Conservation (phyloP, 2,329 filamentous ascomycete species). For the Aureobasidium sp. region DNA sequence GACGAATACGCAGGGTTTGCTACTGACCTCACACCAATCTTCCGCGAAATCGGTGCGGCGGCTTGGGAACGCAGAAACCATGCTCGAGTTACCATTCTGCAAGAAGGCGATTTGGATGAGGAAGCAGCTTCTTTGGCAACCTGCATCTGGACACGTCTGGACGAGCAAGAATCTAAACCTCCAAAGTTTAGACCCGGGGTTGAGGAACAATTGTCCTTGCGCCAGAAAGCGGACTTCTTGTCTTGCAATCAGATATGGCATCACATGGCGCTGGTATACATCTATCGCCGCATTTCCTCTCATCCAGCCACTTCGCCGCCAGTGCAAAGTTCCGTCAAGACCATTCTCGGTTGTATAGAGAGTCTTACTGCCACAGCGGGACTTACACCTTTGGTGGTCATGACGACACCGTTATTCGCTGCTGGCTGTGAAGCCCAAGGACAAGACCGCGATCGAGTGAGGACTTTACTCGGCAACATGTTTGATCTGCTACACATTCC, state of each 20-base stretch:
- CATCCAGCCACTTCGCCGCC: background rate
- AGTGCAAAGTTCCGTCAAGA: slow-evolving; percentile 5
- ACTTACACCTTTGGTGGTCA: slow-evolving; percentile 12
- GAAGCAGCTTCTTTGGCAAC: slow-evolving; percentile 2
- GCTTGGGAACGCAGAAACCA: slow-evolving; percentile 12
- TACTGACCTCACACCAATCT: slow-evolving; percentile 10
- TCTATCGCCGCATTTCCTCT: slow-evolving; percentile 5
- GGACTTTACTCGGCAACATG: slow-evolving; percentile 1
- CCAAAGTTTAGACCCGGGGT: slow-evolving; percentile 6
- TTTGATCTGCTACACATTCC: slow-evolving; percentile 12
- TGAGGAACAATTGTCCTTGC: background rate
- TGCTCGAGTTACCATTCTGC: background rate
- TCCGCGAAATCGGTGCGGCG: slow-evolving; percentile 11
- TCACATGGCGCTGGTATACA: slow-evolving; percentile 14
- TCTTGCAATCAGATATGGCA: slow-evolving; percentile 12
- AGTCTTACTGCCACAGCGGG: slow-evolving; percentile 8
- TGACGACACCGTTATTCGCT: slow-evolving; percentile 13
- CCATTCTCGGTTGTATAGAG: background rate
- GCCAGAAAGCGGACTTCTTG: slow-evolving; percentile 10
- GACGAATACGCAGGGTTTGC: slow-evolving; percentile 15
- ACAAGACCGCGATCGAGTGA: background rate
- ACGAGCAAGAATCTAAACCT: background rate
- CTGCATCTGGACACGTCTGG: background rate
- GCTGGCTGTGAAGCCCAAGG: slow-evolving; percentile 13
- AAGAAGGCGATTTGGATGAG: slow-evolving; percentile 6